These are phyloP conservation scores for Bipolaris victoriae DNA, from an alignment of 2,329 filamentous ascomycete species.

Conservation along the genomic window DNA sequence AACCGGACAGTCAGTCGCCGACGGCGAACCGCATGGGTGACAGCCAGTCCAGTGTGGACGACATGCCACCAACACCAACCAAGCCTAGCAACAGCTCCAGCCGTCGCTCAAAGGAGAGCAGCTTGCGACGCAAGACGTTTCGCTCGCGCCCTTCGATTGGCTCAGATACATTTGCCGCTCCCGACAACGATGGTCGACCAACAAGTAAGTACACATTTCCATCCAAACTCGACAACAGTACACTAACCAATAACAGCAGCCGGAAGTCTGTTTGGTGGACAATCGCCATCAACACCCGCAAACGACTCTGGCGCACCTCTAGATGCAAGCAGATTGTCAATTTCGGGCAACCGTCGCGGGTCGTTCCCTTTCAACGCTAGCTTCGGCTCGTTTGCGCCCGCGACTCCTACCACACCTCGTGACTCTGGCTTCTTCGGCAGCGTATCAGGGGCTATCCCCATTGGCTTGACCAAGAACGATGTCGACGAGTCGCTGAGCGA, in stretches of 20 bases:
- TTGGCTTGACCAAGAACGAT: constrained; percentile 72
- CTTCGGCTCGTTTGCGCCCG: constrained; percentile 66
- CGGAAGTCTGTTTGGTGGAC: constrained; percentile 60
- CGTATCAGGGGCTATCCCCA: constrained; percentile 62
- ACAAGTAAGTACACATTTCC: constrained; percentile 47
- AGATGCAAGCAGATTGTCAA: constrained; percentile 82
- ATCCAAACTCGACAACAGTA: constrained; percentile 4
- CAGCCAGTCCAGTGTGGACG: constrained; percentile 67
- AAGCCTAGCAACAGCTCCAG: constrained; percentile 65
- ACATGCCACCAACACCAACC: constrained; percentile 92
- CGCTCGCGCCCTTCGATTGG: constrained; percentile 53
- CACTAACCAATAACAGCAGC: constrained; percentile 59
- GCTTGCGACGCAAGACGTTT: constrained; percentile 58
- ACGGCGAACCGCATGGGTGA: constrained; percentile 59
- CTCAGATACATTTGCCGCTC: constrained; percentile 55
- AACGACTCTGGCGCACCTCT: constrained; percentile 74
- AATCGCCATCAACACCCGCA: constrained; percentile 75
- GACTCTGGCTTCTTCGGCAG: constrained; percentile 65
- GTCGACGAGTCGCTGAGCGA: constrained; percentile 75
- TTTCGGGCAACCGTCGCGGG: constrained; percentile 64
- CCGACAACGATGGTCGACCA: constrained; percentile 36
- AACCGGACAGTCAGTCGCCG: constrained; percentile 59
- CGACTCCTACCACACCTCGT: constrained; percentile 77
- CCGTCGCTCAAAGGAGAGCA: constrained; percentile 58
- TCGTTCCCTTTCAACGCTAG: constrained; percentile 47